Evolutionary conservation across 495 filamentous ascomycete species (phyloP), one percentile per base, ranked within the genome.

Genomic region (Penicillium flavigenum): DNA sequence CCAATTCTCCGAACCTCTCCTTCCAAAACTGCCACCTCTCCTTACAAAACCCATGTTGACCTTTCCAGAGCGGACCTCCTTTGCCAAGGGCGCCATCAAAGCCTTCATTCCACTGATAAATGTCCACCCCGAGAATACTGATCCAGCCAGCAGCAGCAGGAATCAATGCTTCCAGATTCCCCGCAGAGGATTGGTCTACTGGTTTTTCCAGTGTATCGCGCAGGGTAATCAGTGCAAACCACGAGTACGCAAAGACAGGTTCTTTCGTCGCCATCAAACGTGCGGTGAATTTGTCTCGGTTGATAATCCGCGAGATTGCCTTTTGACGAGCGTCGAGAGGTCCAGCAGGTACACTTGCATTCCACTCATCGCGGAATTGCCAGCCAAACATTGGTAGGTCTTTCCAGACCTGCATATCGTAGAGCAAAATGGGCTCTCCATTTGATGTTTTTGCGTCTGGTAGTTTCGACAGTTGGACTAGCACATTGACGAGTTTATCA

Each of bases 21-120:
- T 53, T 17, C 61, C 61, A 60, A 47, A 63, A 54, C 31, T 41
- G 49, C 60, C 60, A 65, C 11, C 60, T 50, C 52, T 48, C 61
- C 17, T 47, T 39, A 32, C 22, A 63, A 34, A 63, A 63, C 3
- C 61, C 61, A 45, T 57, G 51, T 36, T 56, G 59, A 24, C 61
- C 61, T 8, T 49, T 26, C 61, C 61, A 63, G 19, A 63, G 32
- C 27, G 57, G 51, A 4, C 61, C 61, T 8, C 61, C 61, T 26
- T 12, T 51, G 4, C 49, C 49, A 0, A 24, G 24, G 11, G 19
- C 14, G 5, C 49, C 49, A 31, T 47, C 45, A 29, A 51, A 51
- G 0, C 26, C 7, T n/a, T 51, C 20, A 51, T 51, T n/a, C 49
- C 49, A 51, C 22, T n/a, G 1, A 29, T 51, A 51, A 3, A 51